A percentile compares a stretch with the other conserved stretches of the same genome.
These are phyloP conservation scores for Glomus cerebriforme DNA, from an alignment of 192 early-diverging fungal genomes.

Conservation along the genomic window DNA sequence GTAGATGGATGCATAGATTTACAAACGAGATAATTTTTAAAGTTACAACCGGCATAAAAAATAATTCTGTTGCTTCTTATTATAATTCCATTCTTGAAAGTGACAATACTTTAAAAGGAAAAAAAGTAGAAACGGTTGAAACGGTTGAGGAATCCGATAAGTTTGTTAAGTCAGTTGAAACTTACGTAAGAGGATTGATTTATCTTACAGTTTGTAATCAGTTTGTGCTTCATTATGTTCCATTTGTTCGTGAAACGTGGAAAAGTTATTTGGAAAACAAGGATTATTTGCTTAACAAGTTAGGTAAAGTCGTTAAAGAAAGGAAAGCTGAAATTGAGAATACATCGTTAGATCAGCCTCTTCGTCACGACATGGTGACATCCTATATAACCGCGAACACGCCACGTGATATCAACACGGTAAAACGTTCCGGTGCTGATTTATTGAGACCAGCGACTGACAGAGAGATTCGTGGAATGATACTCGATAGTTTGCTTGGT, in stretches of 20 bases:
- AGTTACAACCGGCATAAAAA: background rate
- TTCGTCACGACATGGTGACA: background rate
- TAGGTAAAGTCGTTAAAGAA: background rate
- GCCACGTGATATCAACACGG: background rate
- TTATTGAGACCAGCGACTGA: background rate
- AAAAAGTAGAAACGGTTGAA: too few species aligned
- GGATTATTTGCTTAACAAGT: background rate
- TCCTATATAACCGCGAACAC: slow-evolving; percentile 14
- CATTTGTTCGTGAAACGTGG: background rate
- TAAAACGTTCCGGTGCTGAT: background rate
- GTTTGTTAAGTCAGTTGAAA: background rate
- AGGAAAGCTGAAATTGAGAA: background rate
- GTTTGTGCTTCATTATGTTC: background rate
- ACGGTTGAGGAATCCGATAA: background rate
- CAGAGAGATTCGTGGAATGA: background rate
- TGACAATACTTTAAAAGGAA: background rate
- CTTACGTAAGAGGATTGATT: background rate
- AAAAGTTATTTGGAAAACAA: background rate
- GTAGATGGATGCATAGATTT: background rate
- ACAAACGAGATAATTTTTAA: background rate
- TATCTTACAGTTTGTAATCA: background rate
- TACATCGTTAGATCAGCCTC: background rate
- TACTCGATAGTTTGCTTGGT: background rate
- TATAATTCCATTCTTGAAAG: background rate
- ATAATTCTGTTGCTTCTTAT: background rate